These are phyloP conservation scores for Dorcoceras hygrometricum DNA, from an alignment of 257 asterid genomes.

Conservation along the genomic window DNA sequence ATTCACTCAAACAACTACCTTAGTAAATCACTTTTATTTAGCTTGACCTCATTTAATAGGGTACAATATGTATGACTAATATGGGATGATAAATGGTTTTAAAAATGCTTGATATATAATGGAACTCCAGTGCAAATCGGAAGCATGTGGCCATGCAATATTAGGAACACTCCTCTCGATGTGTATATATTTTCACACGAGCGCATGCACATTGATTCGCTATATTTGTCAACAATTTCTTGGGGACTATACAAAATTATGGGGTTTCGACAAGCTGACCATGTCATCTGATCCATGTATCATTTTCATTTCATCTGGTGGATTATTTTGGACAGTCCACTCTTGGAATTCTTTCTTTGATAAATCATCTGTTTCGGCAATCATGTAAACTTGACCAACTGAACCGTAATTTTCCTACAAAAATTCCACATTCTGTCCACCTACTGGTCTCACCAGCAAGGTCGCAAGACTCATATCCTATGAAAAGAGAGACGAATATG, in stretches of 20 bases:
- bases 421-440: background rate
- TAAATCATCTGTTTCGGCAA: constrained; percentile 20
- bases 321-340: constrained; percentile 31
- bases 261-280: constrained; percentile 33
- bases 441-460: constrained; percentile 24
- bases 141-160: too few relatives aligned
- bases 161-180: too few relatives aligned
- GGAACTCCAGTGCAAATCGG: too few relatives aligned
- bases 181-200: too few relatives aligned
- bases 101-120: too few relatives aligned
- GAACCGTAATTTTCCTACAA: constrained; percentile 29
- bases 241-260: constrained; percentile 24
- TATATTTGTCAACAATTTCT: constrained; percentile 21
- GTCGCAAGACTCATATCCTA: constrained; percentile 33
- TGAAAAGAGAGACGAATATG: background rate
- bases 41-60: too few relatives aligned
- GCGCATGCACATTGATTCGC: background rate
- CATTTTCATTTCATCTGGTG: constrained; percentile 25
- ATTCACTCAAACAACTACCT: too few relatives aligned
- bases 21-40: too few relatives aligned
- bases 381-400: constrained; percentile 24
- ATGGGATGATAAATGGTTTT: too few relatives aligned
- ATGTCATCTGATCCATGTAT: constrained; percentile 32
- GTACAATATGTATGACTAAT: too few relatives aligned
- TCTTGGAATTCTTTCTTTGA: constrained; percentile 21